Evolutionary conservation across 805 yeast genomes (phyloP).

Genomic region (Ogataea minuta): DNA sequence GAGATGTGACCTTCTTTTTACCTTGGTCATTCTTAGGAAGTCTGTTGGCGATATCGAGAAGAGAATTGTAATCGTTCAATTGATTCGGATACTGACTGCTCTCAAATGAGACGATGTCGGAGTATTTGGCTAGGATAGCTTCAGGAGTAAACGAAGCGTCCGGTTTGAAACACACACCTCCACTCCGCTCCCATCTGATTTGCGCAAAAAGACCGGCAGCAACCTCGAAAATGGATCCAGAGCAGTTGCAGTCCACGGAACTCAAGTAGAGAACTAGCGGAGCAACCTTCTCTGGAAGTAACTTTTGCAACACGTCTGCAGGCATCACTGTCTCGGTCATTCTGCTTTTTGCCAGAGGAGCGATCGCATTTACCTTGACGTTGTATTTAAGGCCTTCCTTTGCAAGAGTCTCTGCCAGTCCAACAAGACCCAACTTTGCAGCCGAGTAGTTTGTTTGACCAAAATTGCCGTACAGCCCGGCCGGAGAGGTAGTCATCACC

Average conservation of each 20-base stretch:
- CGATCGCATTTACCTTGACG: conserved; percentile 82
- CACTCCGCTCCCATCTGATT: conserved; percentile 91
- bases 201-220: conserved; percentile 94
- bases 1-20: conserved; percentile 46
- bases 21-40: conserved; percentile 62
- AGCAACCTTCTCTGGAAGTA: conserved; percentile 87
- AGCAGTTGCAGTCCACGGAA: conserved; percentile 59
- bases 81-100: conserved; percentile 65
- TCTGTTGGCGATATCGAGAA: conserved; percentile 50
- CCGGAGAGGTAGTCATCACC: conserved; percentile 94
- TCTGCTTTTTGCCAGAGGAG: conserved; percentile 92
- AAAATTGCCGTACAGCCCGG: conserved; percentile 94
- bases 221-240: conserved; percentile 81
- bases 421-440: conserved; percentile 86
- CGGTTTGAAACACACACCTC: conserved; percentile 82
- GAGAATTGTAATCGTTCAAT: conserved; percentile 65
- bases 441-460: conserved; percentile 96
- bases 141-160: conserved; percentile 80
- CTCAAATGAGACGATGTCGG: conserved; percentile 60
- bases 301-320: conserved; percentile 72
- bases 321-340: conserved; percentile 94
- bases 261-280: conserved; percentile 83
- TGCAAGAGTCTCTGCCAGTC: conserved; percentile 90
- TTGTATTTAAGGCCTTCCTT: conserved; percentile 88
- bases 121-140: conserved; percentile 67